Conservation (phyloP, 306 rosid genomes). For the Calophaca sinica region DNA sequence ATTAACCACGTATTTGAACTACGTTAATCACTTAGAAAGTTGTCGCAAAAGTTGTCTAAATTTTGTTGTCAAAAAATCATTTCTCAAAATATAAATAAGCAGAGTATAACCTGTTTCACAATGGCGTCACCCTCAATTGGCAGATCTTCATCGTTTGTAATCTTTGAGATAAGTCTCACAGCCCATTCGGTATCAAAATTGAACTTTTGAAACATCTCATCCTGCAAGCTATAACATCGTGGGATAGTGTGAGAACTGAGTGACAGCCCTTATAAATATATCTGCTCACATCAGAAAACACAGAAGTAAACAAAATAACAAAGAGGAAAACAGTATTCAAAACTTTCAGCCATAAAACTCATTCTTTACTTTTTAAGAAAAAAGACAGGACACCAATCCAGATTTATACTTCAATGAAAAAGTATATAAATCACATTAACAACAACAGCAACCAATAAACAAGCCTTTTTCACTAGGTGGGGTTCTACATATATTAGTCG, state of each 20-base stretch:
- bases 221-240: constrained; percentile 83
- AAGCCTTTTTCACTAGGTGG: no score
- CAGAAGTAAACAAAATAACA: background rate
- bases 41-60: no score
- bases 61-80: no score
- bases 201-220: constrained; percentile 96
- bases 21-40: no score
- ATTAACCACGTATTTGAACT: no score
- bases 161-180: constrained; percentile 85
- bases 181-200: constrained; percentile 99
- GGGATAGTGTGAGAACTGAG: constrained; percentile 40
- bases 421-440: no score
- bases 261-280: constrained; percentile 29
- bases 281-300: constrained; percentile 12
- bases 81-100: constrained; percentile 42
- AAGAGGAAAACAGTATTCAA: constrained; percentile 11
- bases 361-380: constrained; percentile 3
- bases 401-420: no score
- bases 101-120: constrained; percentile 81
- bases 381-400: no score
- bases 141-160: constrained; percentile 89
- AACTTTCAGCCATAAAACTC: constrained; percentile 14
- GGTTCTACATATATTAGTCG: no score
- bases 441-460: no score
- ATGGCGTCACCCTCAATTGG: constrained; percentile 92